A percentile compares a stretch with the other conserved stretches of the same genome.
Evolutionary conservation across 1,139 yeast genomes (phyloP).

Genomic region (Suhomyces coccinellae): DNA sequence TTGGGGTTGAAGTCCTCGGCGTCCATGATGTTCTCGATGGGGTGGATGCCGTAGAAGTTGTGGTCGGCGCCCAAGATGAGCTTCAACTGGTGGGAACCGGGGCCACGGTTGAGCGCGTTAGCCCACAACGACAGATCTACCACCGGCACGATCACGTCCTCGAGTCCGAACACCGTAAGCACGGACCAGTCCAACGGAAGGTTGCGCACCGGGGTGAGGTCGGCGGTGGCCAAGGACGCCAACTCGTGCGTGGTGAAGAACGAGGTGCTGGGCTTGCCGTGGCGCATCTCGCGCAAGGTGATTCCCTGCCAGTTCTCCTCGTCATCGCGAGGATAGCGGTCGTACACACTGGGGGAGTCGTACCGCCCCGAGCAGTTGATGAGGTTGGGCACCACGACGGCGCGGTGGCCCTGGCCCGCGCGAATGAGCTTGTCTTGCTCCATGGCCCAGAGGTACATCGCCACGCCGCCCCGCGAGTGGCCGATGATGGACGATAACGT

Average conservation of each 20-base stretch:
- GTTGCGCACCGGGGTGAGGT: slow-evolving; percentile 41
- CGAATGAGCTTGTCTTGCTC: slow-evolving; percentile 37
- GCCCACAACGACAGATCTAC: slow-evolving; percentile 62
- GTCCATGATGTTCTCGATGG: slow-evolving; percentile 32
- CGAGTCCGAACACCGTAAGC: slow-evolving; percentile 68
- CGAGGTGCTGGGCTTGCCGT: slow-evolving; percentile 46
- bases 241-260: slow-evolving; percentile 56
- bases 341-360: slow-evolving; percentile 35
- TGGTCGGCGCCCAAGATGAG: slow-evolving; percentile 76
- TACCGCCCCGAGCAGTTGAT: slow-evolving; percentile 75
- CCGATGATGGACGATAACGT: slow-evolving; percentile 58
- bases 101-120: slow-evolving; percentile 53
- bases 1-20: slow-evolving; percentile 35
- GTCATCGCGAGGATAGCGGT: slow-evolving; percentile 29
- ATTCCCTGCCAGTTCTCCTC: slow-evolving; percentile 18
- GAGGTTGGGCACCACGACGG: slow-evolving; percentile 56
- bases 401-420: slow-evolving; percentile 27
- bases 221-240: slow-evolving; percentile 51
- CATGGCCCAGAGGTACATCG: slow-evolving; percentile 74
- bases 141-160: slow-evolving; percentile 65
- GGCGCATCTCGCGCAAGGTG: slow-evolving; percentile 37
- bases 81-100: slow-evolving; percentile 53
- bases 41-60: slow-evolving; percentile 60
- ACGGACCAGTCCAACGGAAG: slow-evolving; percentile 54
- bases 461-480: slow-evolving; percentile 80